phyloP scores from a whole-genome alignment of 2,329 filamentous ascomycete genomes.

The Aspergillus niger region DNA sequence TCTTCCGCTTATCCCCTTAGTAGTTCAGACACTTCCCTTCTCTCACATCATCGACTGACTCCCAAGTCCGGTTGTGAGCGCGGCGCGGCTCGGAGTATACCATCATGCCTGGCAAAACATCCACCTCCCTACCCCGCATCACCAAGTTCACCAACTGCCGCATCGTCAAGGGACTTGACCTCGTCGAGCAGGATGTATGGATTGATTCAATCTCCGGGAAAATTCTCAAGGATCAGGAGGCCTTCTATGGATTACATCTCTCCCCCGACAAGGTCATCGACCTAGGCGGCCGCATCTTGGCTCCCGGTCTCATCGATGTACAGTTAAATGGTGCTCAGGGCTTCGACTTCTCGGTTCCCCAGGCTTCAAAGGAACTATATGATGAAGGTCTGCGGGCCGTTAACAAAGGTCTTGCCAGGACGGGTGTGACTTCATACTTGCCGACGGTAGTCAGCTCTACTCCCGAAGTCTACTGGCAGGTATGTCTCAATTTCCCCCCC shows the following conservation, averaged over 20 bases:
- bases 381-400: conserved; percentile 70
- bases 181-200: conserved; percentile 83
- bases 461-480: conserved; percentile 78
- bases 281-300: conserved; percentile 77
- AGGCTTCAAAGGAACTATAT: conserved; percentile 66
- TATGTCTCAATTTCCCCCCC: conserved; percentile 31
- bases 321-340: conserved; percentile 92
- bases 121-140: conserved; percentile 52
- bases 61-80: no score
- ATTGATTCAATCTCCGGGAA: conserved; percentile 79
- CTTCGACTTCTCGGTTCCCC: conserved; percentile 86
- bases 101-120: conserved; percentile 41
- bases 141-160: conserved; percentile 90
- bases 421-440: conserved; percentile 84
- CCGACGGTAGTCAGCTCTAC: conserved; percentile 77
- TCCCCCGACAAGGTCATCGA: conserved; percentile 74
- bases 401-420: conserved; percentile 71
- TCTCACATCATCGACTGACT: conserved; percentile 28
- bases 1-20: conserved; percentile 24
- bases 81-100: not conserved
- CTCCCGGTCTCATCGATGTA: conserved; percentile 84
- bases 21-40: conserved; percentile 4
- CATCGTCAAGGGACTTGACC: conserved; percentile 65
- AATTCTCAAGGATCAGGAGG: conserved; percentile 70
- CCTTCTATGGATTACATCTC: conserved; percentile 52